A percentile compares a stretch with the other conserved stretches of the same genome.
Evolutionary conservation across 2,329 filamentous ascomycete genomes (phyloP).

Genomic region (Calycina marina): DNA sequence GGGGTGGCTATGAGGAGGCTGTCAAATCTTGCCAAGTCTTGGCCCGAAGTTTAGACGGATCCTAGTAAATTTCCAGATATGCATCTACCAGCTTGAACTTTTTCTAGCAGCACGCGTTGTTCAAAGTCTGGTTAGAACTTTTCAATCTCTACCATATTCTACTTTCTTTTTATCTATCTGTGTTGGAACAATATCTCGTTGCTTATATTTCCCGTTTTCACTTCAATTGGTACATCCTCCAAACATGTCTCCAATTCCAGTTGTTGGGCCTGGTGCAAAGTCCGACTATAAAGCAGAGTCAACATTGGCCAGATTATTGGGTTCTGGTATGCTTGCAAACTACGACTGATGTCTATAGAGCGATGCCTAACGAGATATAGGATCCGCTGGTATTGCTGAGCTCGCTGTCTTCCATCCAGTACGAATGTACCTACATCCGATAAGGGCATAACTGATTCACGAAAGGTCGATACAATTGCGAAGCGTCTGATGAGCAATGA

Average conservation of each 20-base stretch:
- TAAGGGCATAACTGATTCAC: slow-evolving; percentile 18
- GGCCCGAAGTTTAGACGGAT: neutral
- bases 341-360: slow-evolving; percentile 1
- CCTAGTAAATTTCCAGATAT: too few species aligned
- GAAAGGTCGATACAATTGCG: slow-evolving; percentile 87
- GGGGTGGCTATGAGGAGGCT: neutral
- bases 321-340: slow-evolving; percentile 54
- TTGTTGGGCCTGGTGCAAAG: slow-evolving; percentile 17
- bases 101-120: neutral
- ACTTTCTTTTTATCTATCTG: neutral
- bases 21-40: neutral
- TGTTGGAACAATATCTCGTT: neutral
- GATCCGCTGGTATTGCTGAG: slow-evolving; percentile 85
- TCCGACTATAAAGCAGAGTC: slow-evolving; percentile 73
- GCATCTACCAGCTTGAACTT: too few species aligned
- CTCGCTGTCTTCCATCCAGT: slow-evolving; percentile 86
- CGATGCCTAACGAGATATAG: slow-evolving; percentile 30
- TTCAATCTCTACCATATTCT: neutral
- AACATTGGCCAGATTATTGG: slow-evolving; percentile 71
- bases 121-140: neutral
- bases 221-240: slow-evolving; percentile 3
- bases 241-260: slow-evolving; percentile 22
- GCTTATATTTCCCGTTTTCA: neutral
- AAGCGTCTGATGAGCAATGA: slow-evolving; percentile 99
- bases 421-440: slow-evolving; percentile 21